A percentile compares a stretch with the other conserved stretches of the same genome.
Conservation (phyloP, 2,329 filamentous ascomycete species). For the Fusarium haematococcum region DNA sequence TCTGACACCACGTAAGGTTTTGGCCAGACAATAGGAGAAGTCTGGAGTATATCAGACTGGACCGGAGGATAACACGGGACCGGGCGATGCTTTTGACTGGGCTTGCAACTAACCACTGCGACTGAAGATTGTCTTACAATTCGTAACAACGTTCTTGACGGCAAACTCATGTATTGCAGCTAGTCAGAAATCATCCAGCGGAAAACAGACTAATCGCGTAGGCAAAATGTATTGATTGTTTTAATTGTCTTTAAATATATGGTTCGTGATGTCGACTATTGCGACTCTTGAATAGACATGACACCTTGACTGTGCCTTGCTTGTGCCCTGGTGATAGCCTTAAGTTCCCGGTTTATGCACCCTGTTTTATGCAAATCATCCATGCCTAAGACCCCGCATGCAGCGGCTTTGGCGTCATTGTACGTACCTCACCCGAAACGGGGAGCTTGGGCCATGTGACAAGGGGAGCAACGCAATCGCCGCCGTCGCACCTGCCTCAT, state of each 20-base stretch:
- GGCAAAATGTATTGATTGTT: constrained; percentile 39
- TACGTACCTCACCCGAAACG: constrained; percentile 20
- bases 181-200: constrained; percentile 19
- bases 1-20: constrained; percentile 21
- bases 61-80: constrained; percentile 2
- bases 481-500: constrained; percentile 19
- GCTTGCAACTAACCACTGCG: constrained; percentile 36
- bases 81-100: constrained; percentile 26
- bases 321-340: constrained; percentile 1
- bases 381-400: constrained; percentile 36
- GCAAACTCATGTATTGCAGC: constrained; percentile 18
- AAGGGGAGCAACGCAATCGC: constrained; percentile 21
- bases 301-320: background rate
- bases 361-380: constrained; percentile 33
- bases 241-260: constrained; percentile 1
- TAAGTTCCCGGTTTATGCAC: constrained; percentile 28
- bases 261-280: background rate
- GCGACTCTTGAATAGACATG: background rate
- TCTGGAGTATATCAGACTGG: background rate
- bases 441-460: constrained; percentile 44
- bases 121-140: constrained; percentile 19
- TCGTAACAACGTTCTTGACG: constrained; percentile 12
- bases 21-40: constrained; percentile 7
- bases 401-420: constrained; percentile 34
- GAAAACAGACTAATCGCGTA: constrained; percentile 43